These are phyloP conservation scores for Glycine latifolia DNA, from an alignment of 306 rosid species.

Conservation along the genomic window DNA sequence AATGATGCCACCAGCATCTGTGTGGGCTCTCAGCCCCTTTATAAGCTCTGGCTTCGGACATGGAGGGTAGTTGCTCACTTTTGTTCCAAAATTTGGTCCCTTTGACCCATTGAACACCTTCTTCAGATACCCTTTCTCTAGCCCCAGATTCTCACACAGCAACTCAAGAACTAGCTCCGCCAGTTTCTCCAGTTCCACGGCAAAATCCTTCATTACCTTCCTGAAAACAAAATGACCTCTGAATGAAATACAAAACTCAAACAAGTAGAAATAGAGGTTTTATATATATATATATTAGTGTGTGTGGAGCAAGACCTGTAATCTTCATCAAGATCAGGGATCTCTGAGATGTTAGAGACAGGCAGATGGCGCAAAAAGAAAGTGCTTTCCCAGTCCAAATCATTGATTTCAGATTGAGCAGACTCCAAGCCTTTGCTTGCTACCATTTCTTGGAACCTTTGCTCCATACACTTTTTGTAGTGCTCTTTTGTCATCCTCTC, in stretches of 20 bases:
- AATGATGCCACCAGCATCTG: slow-evolving; percentile 90
- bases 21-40: slow-evolving; percentile 90
- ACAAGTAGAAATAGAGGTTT: too few relatives aligned
- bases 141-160: slow-evolving; percentile 82
- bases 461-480: slow-evolving; percentile 76
- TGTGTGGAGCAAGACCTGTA: slow-evolving; percentile 28
- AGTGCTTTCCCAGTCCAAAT: slow-evolving; percentile 90
- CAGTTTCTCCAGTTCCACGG: slow-evolving; percentile 62
- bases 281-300: too few relatives aligned
- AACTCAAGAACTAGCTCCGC: slow-evolving; percentile 74
- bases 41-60: slow-evolving; percentile 91
- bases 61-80: slow-evolving; percentile 86
- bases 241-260: too few relatives aligned
- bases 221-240: neutral
- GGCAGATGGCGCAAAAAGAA: slow-evolving; percentile 90
- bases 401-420: slow-evolving; percentile 63
- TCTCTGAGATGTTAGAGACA: slow-evolving; percentile 66
- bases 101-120: slow-evolving; percentile 74
- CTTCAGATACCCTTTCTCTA: slow-evolving; percentile 78
- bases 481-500: slow-evolving; percentile 85
- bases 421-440: slow-evolving; percentile 62
- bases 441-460: slow-evolving; percentile 79
- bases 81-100: slow-evolving; percentile 85
- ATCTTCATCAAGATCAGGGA: slow-evolving; percentile 66
- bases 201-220: slow-evolving; percentile 77